Evolutionary conservation across 106 monocot species (phyloP).

Genomic region (Chionographis japonica): DNA sequence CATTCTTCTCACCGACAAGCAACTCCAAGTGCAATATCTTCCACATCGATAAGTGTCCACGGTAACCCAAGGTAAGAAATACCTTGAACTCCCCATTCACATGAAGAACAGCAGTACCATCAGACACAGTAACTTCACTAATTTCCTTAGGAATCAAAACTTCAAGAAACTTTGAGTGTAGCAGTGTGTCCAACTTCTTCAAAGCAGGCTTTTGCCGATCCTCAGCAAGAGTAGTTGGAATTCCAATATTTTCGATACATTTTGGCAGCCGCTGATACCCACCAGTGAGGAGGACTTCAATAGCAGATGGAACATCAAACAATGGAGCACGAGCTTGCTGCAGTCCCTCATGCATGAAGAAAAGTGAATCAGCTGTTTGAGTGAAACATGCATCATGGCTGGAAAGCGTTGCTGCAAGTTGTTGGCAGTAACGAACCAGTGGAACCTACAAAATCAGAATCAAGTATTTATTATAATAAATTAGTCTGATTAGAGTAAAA

Average conservation of each 20-base stretch:
- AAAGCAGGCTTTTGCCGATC: conserved; percentile 70
- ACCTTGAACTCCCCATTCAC: conserved; percentile 94
- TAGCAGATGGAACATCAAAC: conserved; percentile 95
- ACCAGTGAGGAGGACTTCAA: conserved; percentile 84
- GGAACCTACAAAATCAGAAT: conserved; percentile 67
- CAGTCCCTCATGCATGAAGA: conserved; percentile 82
- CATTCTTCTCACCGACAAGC: conserved; percentile 85
- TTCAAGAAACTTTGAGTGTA: conserved; percentile 83
- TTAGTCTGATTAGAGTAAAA: too few species aligned
- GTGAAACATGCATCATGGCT: conserved; percentile 97
- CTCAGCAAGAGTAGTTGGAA: conserved; percentile 46
- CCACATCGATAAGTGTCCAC: conserved; percentile 86
- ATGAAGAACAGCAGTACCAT: conserved; percentile 64
- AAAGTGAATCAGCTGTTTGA: conserved; percentile 94
- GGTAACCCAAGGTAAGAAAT: conserved; percentile 86
- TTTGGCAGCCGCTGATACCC: conserved; percentile 72
- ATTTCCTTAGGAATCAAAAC: conserved; percentile 72
- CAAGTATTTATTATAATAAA: not conserved
- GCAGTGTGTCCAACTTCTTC: conserved; percentile 67
- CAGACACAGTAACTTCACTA: conserved; percentile 57
- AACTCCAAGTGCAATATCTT: conserved; percentile 89
- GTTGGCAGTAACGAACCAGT: conserved; percentile 89
- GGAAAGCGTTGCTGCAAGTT: conserved; percentile 85
- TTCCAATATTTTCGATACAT: conserved; percentile 83
- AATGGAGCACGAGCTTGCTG: conserved; percentile 95